Evolutionary conservation across 306 rosid genomes (phyloP).

Genomic region (Castanea crenata): DNA sequence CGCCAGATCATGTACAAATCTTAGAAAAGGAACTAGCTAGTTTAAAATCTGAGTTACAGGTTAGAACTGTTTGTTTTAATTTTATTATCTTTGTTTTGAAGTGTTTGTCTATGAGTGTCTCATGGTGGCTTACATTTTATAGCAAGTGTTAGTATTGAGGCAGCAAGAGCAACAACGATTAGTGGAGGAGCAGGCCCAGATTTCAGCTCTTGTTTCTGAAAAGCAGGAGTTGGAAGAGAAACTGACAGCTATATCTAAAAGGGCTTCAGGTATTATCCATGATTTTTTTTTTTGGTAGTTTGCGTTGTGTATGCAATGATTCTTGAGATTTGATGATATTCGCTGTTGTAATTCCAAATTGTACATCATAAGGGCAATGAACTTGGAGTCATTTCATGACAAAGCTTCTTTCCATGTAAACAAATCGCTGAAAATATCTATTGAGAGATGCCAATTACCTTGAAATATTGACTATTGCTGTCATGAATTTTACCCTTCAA

Average conservation of each 20-base stretch:
- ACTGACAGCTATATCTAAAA: constrained; percentile 47
- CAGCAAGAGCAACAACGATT: constrained; percentile 74
- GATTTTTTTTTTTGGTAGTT: not conserved
- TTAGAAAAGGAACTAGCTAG: constrained; percentile 74
- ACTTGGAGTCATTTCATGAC: not conserved
- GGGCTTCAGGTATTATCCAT: constrained; percentile 52
- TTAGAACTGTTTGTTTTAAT: constrained; percentile 16
- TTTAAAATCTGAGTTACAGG: constrained; percentile 72
- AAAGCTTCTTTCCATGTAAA: not conserved
- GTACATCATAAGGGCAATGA: not conserved
- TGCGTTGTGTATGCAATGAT: constrained; percentile 1
- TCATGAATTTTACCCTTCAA: not conserved
- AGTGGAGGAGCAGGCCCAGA: constrained; percentile 57
- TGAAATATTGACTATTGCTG: not conserved
- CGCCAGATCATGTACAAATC: constrained; percentile 61
- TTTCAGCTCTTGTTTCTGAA: constrained; percentile 58
- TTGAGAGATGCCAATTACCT: not conserved
- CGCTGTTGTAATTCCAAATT: not conserved
- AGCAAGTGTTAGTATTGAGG: constrained; percentile 76
- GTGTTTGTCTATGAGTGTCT: constrained; percentile 26
- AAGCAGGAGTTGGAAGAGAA: constrained; percentile 82
- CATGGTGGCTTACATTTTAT: constrained; percentile 23
- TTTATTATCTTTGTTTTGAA: constrained; percentile 13
- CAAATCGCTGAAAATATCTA: not conserved
- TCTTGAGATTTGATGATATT: constrained; percentile 11